These are phyloP conservation scores for Chrysophaeum taylorii DNA, from an alignment of 352 stramenopile genomes.

Conservation along the genomic window DNA sequence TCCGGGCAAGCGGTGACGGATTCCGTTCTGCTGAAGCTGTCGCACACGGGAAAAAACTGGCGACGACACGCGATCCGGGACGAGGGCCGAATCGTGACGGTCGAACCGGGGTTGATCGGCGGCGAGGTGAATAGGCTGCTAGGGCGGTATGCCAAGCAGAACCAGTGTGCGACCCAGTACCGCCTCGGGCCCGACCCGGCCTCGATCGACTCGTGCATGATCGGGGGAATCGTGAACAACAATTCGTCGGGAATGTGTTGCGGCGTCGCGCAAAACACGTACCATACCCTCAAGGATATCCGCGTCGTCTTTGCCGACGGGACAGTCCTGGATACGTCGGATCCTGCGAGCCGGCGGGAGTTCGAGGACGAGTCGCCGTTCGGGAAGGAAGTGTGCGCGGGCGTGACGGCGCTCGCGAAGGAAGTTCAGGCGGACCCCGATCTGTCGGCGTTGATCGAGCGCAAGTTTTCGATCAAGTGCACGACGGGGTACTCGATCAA, in stretches of 20 bases:
- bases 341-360: background rate
- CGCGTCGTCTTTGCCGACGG: slow-evolving; percentile 3
- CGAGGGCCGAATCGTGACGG: background rate
- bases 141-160: background rate
- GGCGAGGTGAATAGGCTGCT: slow-evolving; percentile 9
- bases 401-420: background rate
- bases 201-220: slow-evolving; percentile 15
- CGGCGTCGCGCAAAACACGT: slow-evolving; percentile 7
- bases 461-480: slow-evolving; percentile 13
- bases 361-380: background rate
- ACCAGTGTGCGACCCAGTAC: background rate
- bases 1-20: background rate
- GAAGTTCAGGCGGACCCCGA: background rate
- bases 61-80: slow-evolving; percentile 1
- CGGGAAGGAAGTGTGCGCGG: background rate
- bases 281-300: slow-evolving; percentile 7
- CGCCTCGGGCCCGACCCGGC: slow-evolving; percentile 4
- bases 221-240: slow-evolving; percentile 9
- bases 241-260: slow-evolving; percentile 8
- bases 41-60: slow-evolving; percentile 10
- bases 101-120: slow-evolving; percentile 6
- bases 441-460: background rate
- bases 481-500: slow-evolving; percentile 11
- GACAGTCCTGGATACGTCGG: slow-evolving; percentile 1
- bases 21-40: slow-evolving; percentile 8